Base-by-base conservation (phyloP, 2,329 filamentous ascomycete species). In the Apiospora pterosperma region DNA sequence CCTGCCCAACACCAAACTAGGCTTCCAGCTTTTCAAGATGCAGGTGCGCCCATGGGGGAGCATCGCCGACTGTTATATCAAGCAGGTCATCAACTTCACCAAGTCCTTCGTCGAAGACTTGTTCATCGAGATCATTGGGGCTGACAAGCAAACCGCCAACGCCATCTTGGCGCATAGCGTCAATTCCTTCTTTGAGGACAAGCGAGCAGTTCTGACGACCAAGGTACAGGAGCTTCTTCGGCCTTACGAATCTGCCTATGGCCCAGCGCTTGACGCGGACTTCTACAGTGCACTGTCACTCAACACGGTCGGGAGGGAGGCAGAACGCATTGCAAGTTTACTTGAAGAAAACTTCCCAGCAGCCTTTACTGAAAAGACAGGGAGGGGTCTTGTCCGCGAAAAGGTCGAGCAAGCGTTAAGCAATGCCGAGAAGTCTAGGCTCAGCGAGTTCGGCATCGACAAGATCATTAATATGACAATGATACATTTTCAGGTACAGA, bases 41-140 rank as follows among this genome's bases (percentile, higher is more conserved):
- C 65, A 68, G 39, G 39, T 60, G 2, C 59, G 44, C 5, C 63
- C 63, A 25, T 68, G 65, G 66, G 23, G 19, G 4, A 28, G 34
- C 8, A 68, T 68, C 25, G 63, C 66, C 0, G 41, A 63, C 2
- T 64, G 38, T 34, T 65, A 68, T 41, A 19, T 68, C 1, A 36
- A 66, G 1, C 61, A 55, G 16, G 58, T 64, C 48, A 62, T 61
- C 42, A 28, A 48, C 28, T 65, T 64, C 52, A 28, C 59, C 39
- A 66, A 62, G 61, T 48, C 25, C 28, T 67, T 67, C 38, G 66
- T 68, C 4, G 65, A 68, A 36, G 55, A 66, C 1, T 23, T 68
- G 4, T 58, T 68, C 31, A 5, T 36, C 10, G 59, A 67, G 31
- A 31, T 68, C 23, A 62, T 65, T 12, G 63, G 61, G 19, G 61